These are phyloP conservation scores for Corrigiola litoralis DNA, from an alignment of 179 eudicot species.

Conservation along the genomic window DNA sequence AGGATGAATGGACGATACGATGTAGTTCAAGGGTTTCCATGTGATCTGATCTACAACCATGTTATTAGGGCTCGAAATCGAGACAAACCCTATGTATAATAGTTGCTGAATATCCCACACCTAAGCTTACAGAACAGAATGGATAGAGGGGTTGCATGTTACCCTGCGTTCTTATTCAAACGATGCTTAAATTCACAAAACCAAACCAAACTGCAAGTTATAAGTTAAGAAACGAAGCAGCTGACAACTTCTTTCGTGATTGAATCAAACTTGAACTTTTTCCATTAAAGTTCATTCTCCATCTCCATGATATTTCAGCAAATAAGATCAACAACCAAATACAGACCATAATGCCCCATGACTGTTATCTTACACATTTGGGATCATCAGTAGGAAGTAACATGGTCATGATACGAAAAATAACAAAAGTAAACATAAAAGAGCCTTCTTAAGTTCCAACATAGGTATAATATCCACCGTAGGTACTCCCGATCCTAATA, in stretches of 20 bases:
- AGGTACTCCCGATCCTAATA: constrained; percentile 8
- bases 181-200: too few relatives aligned
- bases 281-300: neutral
- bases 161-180: too few relatives aligned
- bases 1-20: too few relatives aligned
- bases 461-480: constrained; percentile 17
- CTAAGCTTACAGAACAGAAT: too few relatives aligned
- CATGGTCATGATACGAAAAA: constrained; percentile 5
- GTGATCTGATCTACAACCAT: too few relatives aligned
- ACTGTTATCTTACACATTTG: constrained; percentile 13
- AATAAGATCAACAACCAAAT: constrained; percentile 16
- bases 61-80: too few relatives aligned
- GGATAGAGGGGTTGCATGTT: too few relatives aligned
- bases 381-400: constrained; percentile 12
- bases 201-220: neutral
- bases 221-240: neutral
- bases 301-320: neutral
- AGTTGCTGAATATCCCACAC: too few relatives aligned
- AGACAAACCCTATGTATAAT: too few relatives aligned
- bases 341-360: constrained; percentile 18
- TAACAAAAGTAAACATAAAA: constrained; percentile 3
- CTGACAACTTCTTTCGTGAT: neutral
- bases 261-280: neutral
- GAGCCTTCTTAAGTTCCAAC: constrained; percentile 6
- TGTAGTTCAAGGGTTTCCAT: too few relatives aligned